Base-by-base conservation (phyloP, 306 rosid species). In the Inga laurina region DNA sequence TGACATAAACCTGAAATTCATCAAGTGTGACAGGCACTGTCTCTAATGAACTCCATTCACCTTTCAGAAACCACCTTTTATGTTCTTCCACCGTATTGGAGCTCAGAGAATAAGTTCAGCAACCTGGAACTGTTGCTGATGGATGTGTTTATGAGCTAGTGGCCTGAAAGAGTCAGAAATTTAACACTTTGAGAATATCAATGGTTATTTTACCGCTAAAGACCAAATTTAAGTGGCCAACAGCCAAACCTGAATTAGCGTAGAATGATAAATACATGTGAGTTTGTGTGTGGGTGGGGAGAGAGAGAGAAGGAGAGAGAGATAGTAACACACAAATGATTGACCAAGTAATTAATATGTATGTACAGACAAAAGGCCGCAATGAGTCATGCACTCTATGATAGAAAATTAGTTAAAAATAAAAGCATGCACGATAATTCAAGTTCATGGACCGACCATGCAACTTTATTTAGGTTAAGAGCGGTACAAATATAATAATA, bases 151-250 rank as follows among this genome's bases (percentile, higher is more conserved):
- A 52, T 30, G 64, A 79, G 76, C 77, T 81, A 56, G 43, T 32
- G 78, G 72, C 35, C 73, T 46, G 79, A 77, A 79, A 66, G 71
- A 43, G 72, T 83, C 82, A 79, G 68, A 88, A 85, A 87, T 70
- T 70, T 14, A 76, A 82, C 72, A 72, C 77, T 78, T 68, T 75
- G 86, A 84, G 79, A 87, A 81, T 79, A 82, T 84, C 65, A 79
- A 27, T 59, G 70, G 80, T 70, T 80, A 66, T 76, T 76, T 79
- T 85, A 81, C 71, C 83, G 78, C 88, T 83, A 65, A 78, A 84
- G 30, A 67, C 78, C 89, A 69, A 82, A 83, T 68, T 79, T 76
- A 87, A 93, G 97, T 93, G 97, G 94, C 94, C 88, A 93, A 91
- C 97, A 91, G 84, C 97, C 85, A 74, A 91, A 86, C 92, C 84